Percentiles rank a stretch among this genome's conserved stretches.
Conservation (phyloP, 75 land plant genomes). For the Adiantum capillusveneris region DNA sequence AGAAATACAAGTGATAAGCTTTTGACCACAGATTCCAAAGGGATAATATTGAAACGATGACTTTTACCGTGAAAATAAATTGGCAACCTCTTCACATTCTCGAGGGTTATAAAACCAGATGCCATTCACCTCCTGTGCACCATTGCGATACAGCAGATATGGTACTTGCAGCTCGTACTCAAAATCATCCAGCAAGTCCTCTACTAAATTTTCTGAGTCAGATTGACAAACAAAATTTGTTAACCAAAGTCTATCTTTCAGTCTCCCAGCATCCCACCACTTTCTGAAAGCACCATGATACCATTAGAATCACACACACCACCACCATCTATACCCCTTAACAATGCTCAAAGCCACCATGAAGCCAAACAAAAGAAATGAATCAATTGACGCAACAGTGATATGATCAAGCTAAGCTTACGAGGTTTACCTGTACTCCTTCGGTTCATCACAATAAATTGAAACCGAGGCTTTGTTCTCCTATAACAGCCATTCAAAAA, state of each 20-base stretch:
- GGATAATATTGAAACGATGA: no score
- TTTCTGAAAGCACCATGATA: no score
- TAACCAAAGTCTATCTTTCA: background rate
- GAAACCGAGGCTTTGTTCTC: conserved; percentile 84
- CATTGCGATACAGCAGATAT: conserved; percentile 84
- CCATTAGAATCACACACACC: no score
- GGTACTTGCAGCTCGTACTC: conserved; percentile 94
- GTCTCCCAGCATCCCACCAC: no score
- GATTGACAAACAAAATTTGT: background rate
- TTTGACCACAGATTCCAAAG: no score
- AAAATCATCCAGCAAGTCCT: conserved; percentile 91
- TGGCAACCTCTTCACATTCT: conserved; percentile 92
- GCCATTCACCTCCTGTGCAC: conserved; percentile 90
- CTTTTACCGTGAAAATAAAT: conserved; percentile 70
- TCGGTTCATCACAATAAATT: conserved; percentile 97
- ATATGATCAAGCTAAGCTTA: background rate
- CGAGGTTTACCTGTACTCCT: conserved; percentile 64
- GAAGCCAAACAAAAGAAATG: conserved; percentile 2
- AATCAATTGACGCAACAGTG: background rate
- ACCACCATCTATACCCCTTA: background rate
- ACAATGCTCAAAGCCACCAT: no score
- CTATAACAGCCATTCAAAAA: conserved; percentile 26
- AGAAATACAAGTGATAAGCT: no score
- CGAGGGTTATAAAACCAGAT: conserved; percentile 92
- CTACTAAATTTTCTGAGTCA: conserved; percentile 79